Evolutionary conservation across 164 flowering plant species (phyloP), one percentile per base, ranked within the genome.

Genomic region (Tetracentron sinense): DNA sequence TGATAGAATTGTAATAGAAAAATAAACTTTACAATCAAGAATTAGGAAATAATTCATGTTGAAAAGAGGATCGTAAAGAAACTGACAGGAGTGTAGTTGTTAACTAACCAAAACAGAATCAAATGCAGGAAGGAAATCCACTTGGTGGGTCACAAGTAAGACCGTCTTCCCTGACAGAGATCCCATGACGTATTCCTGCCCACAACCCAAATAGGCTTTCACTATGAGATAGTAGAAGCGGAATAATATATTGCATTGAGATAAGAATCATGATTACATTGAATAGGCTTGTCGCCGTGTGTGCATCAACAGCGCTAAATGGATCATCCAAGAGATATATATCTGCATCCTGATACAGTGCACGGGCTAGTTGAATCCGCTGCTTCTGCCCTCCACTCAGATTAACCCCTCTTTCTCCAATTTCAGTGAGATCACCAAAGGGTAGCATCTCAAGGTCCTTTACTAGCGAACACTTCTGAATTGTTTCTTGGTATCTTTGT

Each of bases 321-420:
- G 94, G 94, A 74, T 92, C 94, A 71, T 92, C 96, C 68, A 92
- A 61, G 27, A 92, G 87, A 70, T 89, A 92, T 2, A 92, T 63
- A 69, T 92, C 96, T 7, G 92, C 92, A 73, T 86, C 72, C 63
- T 87, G 90, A 71, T 92, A 92, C 1, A 92, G 73, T 30, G 96
- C 97, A 42, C 97, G 89, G 14, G 97, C 96, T 4, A 92, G 90
- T 71, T 92, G 96, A 69, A 92, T 72, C 27, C 96, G 77, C 60
- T 92, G 97, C 80, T 89, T 91, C 71, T 91, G 97, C 16, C 97
- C 97, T 66, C 97, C 97, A 61, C 97, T 91, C 4, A 91, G 84
- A 69, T 87, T 92, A 15, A 87, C 84, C 6, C 96, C 97, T 78
- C 94, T 83, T 79, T 92, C 94, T 48, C 96, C 96, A 44, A 92